Evolutionary conservation across 805 yeast species (phyloP), one percentile per base, ranked within the genome.

Genomic region (Myxozyma sirexii): DNA sequence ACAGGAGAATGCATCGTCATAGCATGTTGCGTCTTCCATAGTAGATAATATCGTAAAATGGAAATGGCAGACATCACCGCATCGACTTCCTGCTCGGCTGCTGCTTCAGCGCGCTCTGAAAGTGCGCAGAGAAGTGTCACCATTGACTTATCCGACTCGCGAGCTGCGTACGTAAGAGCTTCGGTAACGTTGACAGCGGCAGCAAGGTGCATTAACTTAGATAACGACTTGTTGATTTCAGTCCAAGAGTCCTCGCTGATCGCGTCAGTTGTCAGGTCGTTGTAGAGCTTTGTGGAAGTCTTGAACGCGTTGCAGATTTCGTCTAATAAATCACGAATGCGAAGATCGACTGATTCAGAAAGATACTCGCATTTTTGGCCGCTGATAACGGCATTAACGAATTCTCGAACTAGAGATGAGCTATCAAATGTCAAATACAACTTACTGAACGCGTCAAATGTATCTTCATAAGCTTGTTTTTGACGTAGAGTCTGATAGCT

Each of bases 381-480:
- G 19, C 33, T 50, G n/a, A 48, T 26, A 13, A 60, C 31, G 3
- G 56, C 43, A n/a, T n/a, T 33, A 3, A 37, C 19, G n/a, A 58
- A 59, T 37, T 60, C 65, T 47, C 61, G 42, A 13, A 27, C 48
- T 5, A 62, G 33, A 21, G 51, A 35, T 4, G 55, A 31, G 15
- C 53, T 44, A 17, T 37, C 37, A 29, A 57, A 62, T 3, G 56
- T 24, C 53, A 19, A 29, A 49, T 52, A 60, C 5, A 54, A 10
- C 24, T 41, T 31, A 26, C 57, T 38, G 24, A 60, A 44, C 31
- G 35, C 38, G n/a, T 69, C 68, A 31, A 69, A 60, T 15, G 75
- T 68, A 8, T 65, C 68, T 31, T 64, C 64, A 31, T 63, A 64
- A 19, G 64, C 56, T 4, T 33, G 41, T 49, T 68, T 69, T 35